Base-by-base conservation (phyloP, 2,329 filamentous ascomycete species). In the Coniochaeta sp. region DNA sequence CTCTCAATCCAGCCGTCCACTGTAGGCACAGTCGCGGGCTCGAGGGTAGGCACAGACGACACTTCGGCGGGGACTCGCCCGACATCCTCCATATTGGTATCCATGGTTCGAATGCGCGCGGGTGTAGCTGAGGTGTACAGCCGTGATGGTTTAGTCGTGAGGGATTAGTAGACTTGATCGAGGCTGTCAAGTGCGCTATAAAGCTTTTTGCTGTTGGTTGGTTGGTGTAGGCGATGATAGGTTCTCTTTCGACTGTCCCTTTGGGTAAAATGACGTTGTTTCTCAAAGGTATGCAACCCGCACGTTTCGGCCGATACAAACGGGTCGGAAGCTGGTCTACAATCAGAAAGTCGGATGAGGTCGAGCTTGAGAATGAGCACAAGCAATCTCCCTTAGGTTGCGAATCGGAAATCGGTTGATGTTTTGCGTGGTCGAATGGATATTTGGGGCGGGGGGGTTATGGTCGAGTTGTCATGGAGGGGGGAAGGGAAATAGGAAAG, bases 81-180 rank as follows among this genome's bases (percentile, higher is more conserved):
- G 69, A 96, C 92, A 75, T 99, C 95, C 81, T 97, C 93, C 95
- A 99, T 99, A 78, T 96, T 96, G 72, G 92, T 96, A 77, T 99
- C 93, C 92, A 97, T 96, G 66, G 61, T 74, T 67, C 59, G 24
- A 40, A 43, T 26, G 28, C 31, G 54, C 33, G 28, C 6, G 54
- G 31, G 3, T 22, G 28, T 36, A 34, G 31, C 31, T 34, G 28
- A n/a, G 6, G 6, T 14, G 17, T 1, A 58, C 14, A 44, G 36
- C 36, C 19, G 14, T 6, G 16, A 52, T 28, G 11, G 14, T 28
- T 28, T 17, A 26, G n/a, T 47, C 19, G 22, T 6, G 22, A 47
- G 47, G 47, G 22, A 52, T 52, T 31, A 5, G 12, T 28, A 31
- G 24, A n/a, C 6, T 24, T 12, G 24, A 52, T 40, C 26, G 19